Evolutionary conservation across 345 rosid genomes (phyloP).

Genomic region (Eucalyptus regnans): DNA sequence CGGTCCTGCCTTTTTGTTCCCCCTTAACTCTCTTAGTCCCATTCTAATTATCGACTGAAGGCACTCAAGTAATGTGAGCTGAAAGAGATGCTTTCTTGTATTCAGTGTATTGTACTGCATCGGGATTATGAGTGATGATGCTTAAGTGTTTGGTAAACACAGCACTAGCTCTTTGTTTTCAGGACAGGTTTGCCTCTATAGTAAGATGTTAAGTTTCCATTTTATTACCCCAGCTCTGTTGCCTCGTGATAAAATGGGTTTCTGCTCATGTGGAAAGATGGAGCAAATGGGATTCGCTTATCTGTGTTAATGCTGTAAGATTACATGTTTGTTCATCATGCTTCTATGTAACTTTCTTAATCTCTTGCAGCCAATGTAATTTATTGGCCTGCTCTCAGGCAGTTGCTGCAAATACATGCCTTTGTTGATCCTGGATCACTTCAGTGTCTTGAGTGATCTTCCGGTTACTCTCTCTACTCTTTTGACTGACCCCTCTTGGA

Average conservation of each 20-base stretch:
- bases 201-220: background rate
- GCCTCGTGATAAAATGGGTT: background rate
- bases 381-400: slow-evolving; percentile 62
- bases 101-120: background rate
- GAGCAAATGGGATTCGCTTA: background rate
- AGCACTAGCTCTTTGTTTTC: background rate
- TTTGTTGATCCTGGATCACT: slow-evolving; percentile 44
- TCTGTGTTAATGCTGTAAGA: background rate
- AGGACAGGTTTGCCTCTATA: background rate
- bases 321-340: background rate
- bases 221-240: background rate
- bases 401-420: slow-evolving; percentile 89
- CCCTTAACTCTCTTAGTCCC: background rate
- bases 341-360: background rate
- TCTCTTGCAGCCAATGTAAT: slow-evolving; percentile 42
- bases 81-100: background rate
- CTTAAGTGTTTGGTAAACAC: background rate
- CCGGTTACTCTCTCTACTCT: slow-evolving; percentile 65
- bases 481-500: slow-evolving; percentile 48
- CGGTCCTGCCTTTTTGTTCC: background rate
- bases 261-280: background rate
- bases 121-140: background rate
- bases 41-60: background rate
- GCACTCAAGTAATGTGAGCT: background rate
- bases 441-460: slow-evolving; percentile 46